Percentiles rank a stretch among this genome's conserved stretches.
Evolutionary conservation across 306 rosid species (phyloP).

Genomic region (Mimosa pudica): DNA sequence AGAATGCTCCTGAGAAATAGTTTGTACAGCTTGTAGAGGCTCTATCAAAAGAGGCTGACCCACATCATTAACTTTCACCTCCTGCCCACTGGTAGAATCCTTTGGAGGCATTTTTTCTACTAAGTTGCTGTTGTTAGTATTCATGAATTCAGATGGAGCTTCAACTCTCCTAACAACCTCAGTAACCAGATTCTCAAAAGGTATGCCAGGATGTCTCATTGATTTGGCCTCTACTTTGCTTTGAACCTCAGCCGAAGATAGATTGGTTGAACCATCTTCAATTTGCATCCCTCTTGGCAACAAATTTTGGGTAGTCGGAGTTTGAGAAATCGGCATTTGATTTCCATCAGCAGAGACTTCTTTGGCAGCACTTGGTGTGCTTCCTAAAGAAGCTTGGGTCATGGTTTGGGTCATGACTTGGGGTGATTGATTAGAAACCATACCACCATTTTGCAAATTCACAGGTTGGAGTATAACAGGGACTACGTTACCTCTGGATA

Average conservation of each 20-base stretch:
- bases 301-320: constrained; percentile 46
- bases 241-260: constrained; percentile 36
- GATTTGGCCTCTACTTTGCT: constrained; percentile 42
- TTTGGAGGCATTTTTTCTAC: constrained; percentile 37
- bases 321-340: constrained; percentile 45
- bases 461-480: constrained; percentile 64
- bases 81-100: constrained; percentile 34
- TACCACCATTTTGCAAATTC: constrained; percentile 45
- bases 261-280: constrained; percentile 38
- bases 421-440: constrained; percentile 48
- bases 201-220: constrained; percentile 38
- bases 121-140: constrained; percentile 42
- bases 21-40: constrained; percentile 66
- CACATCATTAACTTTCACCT: constrained; percentile 40
- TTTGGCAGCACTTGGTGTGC: constrained; percentile 42
- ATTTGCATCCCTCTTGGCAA: constrained; percentile 35
- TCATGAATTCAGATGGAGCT: constrained; percentile 42
- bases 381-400: constrained; percentile 51
- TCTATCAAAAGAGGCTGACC: constrained; percentile 55
- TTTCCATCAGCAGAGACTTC: constrained; percentile 45
- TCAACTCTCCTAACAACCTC: constrained; percentile 59
- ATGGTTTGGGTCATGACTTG: constrained; percentile 42
- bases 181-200: constrained; percentile 48
- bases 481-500: constrained; percentile 51
- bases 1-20: constrained; percentile 37